phyloP scores from a whole-genome alignment of 352 stramenopile species.

The Phytophthora tentaculata region DNA sequence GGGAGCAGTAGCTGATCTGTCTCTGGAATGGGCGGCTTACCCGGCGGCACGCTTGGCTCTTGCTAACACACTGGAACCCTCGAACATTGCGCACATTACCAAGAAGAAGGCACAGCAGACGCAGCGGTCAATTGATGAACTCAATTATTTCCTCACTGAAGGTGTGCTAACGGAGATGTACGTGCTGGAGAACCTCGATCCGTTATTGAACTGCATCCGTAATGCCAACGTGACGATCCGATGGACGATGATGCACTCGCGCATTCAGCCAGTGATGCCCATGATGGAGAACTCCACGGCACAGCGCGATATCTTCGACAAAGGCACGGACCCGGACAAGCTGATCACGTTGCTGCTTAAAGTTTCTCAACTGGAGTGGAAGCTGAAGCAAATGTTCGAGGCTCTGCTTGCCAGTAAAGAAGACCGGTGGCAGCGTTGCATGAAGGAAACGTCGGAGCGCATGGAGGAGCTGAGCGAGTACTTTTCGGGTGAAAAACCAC shows the following conservation, averaged over 20 bases:
- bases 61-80: conserved; percentile 85
- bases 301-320: conserved; percentile 85
- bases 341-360: conserved; percentile 94
- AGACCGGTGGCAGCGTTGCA: conserved; percentile 91
- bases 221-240: conserved; percentile 93
- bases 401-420: conserved; percentile 91
- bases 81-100: conserved; percentile 91
- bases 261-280: conserved; percentile 82
- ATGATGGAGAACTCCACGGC: conserved; percentile 89
- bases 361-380: conserved; percentile 94
- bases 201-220: conserved; percentile 91
- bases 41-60: conserved; percentile 90
- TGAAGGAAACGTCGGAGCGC: conserved; percentile 88
- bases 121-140: conserved; percentile 84
- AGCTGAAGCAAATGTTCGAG: conserved; percentile 94
- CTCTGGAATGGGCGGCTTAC: conserved; percentile 93
- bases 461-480: conserved; percentile 95
- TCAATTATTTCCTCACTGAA: conserved; percentile 93
- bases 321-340: conserved; percentile 82
- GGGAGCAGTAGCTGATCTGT: conserved; percentile 93
- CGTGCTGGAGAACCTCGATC: conserved; percentile 92
- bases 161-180: conserved; percentile 94
- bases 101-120: conserved; percentile 90
- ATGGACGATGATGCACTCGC: conserved; percentile 96
- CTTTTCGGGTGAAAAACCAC: conserved; percentile 93